phyloP scores from a whole-genome alignment of 345 rosid species.

The Streptanthus diversifolius region DNA sequence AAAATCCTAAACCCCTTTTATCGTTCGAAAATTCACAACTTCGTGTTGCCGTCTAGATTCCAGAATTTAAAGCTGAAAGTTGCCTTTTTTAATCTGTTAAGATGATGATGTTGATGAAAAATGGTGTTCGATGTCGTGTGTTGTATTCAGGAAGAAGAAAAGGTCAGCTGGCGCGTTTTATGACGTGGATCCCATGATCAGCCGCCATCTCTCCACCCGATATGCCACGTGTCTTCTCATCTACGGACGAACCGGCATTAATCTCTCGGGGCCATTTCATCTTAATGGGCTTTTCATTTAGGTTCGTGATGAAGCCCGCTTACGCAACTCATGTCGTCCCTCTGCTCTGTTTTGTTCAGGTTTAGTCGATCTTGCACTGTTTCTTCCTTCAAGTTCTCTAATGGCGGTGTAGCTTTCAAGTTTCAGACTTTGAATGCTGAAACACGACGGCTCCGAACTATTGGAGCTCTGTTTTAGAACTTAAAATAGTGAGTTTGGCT shows the following conservation, averaged over 20 bases:
- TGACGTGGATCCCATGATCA: conserved; percentile 35
- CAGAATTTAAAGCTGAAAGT: not conserved
- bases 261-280: not conserved
- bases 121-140: not conserved
- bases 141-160: not conserved
- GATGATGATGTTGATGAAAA: not conserved
- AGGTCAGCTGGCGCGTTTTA: conserved; percentile 24
- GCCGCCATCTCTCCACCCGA: conserved; percentile 20
- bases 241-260: conserved; percentile 23
- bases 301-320: not conserved
- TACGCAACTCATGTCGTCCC: no score
- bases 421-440: not conserved
- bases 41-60: conserved; percentile 6
- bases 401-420: not conserved
- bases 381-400: not conserved
- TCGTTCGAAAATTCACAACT: not conserved
- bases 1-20: conserved; percentile 4
- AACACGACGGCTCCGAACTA: not conserved
- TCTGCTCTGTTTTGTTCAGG: conserved; percentile 1
- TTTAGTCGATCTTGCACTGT: not conserved
- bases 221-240: conserved; percentile 25
- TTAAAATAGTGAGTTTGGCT: conserved; percentile 12
- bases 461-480: not conserved
- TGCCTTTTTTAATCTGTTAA: conserved; percentile 4
- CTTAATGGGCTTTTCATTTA: not conserved